Base-by-base conservation (phyloP, 768 basidiomycete species). In the Lactarius deliciosus region DNA sequence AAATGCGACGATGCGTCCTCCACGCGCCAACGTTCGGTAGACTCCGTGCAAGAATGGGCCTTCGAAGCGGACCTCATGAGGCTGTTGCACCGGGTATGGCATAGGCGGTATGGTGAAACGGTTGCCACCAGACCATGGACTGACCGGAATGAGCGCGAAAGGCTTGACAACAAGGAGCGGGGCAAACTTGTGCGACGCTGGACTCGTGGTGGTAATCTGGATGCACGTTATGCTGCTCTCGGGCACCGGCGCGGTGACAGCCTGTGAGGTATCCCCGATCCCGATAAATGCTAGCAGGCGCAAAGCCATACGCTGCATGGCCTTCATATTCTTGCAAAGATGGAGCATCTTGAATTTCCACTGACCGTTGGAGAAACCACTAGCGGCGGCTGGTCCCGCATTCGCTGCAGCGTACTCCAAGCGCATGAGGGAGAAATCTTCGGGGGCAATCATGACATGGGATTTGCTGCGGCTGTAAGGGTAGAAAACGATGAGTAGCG, bases 1-100 rank as follows among this genome's bases (percentile, higher is more conserved):
- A 67, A 94, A 94, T 3, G 92, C 87, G 18, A 94, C 87, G 11
- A 86, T 86, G 59, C 90, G 82, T 60, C 90, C 91, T 15, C 91
- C 89, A 18, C 94, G 84, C 8, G 83, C 76, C 62, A 93, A 76
- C 2, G 91, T 87, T 63, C 77, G 77, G 72, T 87, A 84, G 68
- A 93, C 77, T 55, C 92, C 86, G 55, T 65, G 64, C 64, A 68
- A 72, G 67, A 71, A 73, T 30, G 72, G 41, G 8, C 28, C 58
- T 60, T 60, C 62, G 57, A 60, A 50, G 43, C 59, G 70, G 45
- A 71, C 59, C 13, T 77, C 73, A 66, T 69, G 73, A 34, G 74
- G 75, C n/a, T 70, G 70, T 61, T 71, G 68, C 65, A 58, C 15
- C n/a, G 36, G 57, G 30, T 20, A 53, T 25, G 50, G 32, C 28